These are phyloP conservation scores for Brassica balearica DNA, from an alignment of 441 rosid genomes.

Conservation along the genomic window DNA sequence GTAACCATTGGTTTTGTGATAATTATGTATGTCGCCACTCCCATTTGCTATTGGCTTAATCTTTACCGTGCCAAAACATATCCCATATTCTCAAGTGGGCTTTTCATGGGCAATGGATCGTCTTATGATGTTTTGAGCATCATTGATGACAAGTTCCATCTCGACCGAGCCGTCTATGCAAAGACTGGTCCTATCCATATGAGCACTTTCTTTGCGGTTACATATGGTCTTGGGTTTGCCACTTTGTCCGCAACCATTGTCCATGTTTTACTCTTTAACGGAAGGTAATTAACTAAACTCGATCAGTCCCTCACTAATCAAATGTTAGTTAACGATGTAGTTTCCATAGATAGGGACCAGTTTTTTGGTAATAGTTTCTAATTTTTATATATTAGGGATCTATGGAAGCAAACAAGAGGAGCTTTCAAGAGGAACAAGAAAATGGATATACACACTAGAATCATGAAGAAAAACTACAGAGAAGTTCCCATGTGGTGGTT, in stretches of 20 bases:
- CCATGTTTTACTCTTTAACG: slow-evolving; percentile 68
- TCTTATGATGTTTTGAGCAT: slow-evolving; percentile 55
- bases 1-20: slow-evolving; percentile 59
- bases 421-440: slow-evolving; percentile 58
- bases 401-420: slow-evolving; percentile 60
- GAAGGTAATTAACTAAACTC: slow-evolving; percentile 53
- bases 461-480: slow-evolving; percentile 69
- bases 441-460: slow-evolving; percentile 73
- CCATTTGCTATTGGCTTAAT: slow-evolving; percentile 60
- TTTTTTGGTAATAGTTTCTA: slow-evolving; percentile 11
- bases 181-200: slow-evolving; percentile 57
- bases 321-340: neutral
- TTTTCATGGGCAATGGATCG: slow-evolving; percentile 55
- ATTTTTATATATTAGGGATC: slow-evolving; percentile 48
- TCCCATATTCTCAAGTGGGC: slow-evolving; percentile 51
- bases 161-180: slow-evolving; percentile 56
- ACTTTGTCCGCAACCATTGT: slow-evolving; percentile 64
- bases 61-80: slow-evolving; percentile 65
- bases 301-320: neutral
- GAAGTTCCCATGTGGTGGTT: slow-evolving; percentile 81
- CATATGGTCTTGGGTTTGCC: slow-evolving; percentile 80
- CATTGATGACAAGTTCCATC: slow-evolving; percentile 59
- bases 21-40: slow-evolving; percentile 61
- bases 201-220: slow-evolving; percentile 72
- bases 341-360: neutral